Evolutionary conservation across 768 basidiomycete species (phyloP).

Genomic region (Hypholoma sublateritium): DNA sequence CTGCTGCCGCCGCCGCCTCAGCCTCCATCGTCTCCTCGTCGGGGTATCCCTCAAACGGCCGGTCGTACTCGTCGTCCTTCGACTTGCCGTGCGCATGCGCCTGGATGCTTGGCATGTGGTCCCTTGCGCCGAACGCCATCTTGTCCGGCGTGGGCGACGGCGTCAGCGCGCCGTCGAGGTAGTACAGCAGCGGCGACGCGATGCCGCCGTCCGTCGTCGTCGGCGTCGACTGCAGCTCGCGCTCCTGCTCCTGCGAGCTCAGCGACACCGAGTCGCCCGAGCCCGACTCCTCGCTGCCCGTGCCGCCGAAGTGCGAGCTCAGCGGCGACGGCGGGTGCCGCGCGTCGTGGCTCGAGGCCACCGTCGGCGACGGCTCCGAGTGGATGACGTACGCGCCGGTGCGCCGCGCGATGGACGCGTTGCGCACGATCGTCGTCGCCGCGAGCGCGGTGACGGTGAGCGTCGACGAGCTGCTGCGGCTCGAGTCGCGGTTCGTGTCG

Average conservation of each 20-base stretch:
- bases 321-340: slow-evolving; percentile 42
- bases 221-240: slow-evolving; percentile 27
- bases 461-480: slow-evolving; percentile 45
- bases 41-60: slow-evolving; percentile 19
- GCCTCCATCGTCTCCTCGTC: slow-evolving; percentile 27
- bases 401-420: slow-evolving; percentile 47
- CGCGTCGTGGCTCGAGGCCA: slow-evolving; percentile 3
- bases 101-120: slow-evolving; percentile 15
- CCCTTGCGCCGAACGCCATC: slow-evolving; percentile 20
- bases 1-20: slow-evolving; percentile 13
- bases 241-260: slow-evolving; percentile 37
- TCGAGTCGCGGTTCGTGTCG: slow-evolving; percentile 41
- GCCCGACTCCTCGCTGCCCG: slow-evolving; percentile 16
- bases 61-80: slow-evolving; percentile 19
- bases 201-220: slow-evolving; percentile 34
- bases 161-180: slow-evolving; percentile 30
- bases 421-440: slow-evolving; percentile 40
- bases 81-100: slow-evolving; percentile 4
- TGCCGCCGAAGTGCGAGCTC: slow-evolving; percentile 47
- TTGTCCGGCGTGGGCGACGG: slow-evolving; percentile 23
- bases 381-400: slow-evolving; percentile 54
- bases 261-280: slow-evolving; percentile 38
- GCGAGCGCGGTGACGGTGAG: slow-evolving; percentile 43
- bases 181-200: slow-evolving; percentile 33
- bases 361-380: neutral